Percentiles rank a stretch among this genome's conserved stretches.
Conservation (phyloP, 257 asterid species). For the Capsicum pubescens region DNA sequence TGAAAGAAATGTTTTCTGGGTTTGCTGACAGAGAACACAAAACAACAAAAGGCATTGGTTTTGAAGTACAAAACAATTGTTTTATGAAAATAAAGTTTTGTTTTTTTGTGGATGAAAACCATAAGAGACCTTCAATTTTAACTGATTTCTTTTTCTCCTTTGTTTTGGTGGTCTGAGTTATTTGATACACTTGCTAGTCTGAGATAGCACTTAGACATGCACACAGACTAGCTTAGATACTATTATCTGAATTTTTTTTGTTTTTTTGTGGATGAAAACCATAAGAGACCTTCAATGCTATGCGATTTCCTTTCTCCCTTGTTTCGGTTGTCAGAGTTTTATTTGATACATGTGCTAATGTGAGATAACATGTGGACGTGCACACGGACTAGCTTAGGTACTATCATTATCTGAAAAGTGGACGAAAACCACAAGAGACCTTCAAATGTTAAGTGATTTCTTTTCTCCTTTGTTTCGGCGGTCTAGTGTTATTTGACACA, state of each 20-base stretch:
- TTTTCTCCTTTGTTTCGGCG: not conserved
- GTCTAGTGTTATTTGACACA: not conserved
- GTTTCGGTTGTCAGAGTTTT: too few relatives aligned
- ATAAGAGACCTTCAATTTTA: not conserved
- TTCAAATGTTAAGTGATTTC: not conserved
- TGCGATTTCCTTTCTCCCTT: not conserved
- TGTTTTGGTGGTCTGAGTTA: not conserved
- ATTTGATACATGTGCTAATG: not conserved
- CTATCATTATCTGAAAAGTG: not conserved
- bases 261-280: not conserved
- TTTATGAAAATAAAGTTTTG: slow-evolving; percentile 21
- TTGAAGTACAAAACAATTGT: not conserved
- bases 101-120: slow-evolving; percentile 12
- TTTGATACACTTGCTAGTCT: not conserved
- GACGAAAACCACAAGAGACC: not conserved
- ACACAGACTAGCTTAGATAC: not conserved
- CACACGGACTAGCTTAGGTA: not conserved
- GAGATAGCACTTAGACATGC: not conserved
- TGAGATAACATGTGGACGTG: not conserved
- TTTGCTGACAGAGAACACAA: slow-evolving; percentile 22
- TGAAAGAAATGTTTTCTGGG: slow-evolving; percentile 16
- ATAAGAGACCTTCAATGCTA: not conserved
- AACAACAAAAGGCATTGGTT: slow-evolving; percentile 20
- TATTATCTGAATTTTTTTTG: too few relatives aligned
- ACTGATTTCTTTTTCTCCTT: slow-evolving; percentile 2